Evolutionary conservation across 192 early-diverging fungal species (phyloP), one percentile per base, ranked within the genome.

Genomic region (Coemansia sp.): DNA sequence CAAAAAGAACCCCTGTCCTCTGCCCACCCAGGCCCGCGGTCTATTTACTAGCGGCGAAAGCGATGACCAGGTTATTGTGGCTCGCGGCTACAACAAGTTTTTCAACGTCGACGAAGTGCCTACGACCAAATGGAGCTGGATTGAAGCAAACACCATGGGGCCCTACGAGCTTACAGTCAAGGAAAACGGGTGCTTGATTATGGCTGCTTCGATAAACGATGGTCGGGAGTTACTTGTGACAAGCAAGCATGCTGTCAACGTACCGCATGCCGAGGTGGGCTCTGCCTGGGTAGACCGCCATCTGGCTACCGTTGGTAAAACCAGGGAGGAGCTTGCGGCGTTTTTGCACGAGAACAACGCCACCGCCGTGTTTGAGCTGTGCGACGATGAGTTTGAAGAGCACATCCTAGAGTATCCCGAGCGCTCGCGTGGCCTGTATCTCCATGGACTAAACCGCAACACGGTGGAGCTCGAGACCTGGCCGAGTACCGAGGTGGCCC

Each of bases 71-170:
- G 28, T 15, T 4, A 90, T 98, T 63, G 70, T 83, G 14, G 79
- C 86, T 14, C 80, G 95, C n/a, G 95, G 95, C 23, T 98, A 98
- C 75, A 85, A 98, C 79, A 98, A 98, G 78, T 98, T 98, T 64
- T 98, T 95, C 64, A 95, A 95, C 52, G 35, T 90, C 30, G 69
- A 68, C 11, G 90, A 92, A 43, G 81, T 84, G 11, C 17, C 59
- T 7, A 60, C 53, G 25, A 88, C 87, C 6, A 77, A 72, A 53
- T 85, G 83, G 79, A 49, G 58, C 2, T 74, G 69, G 46, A 63
- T 97, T 23, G 58, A 68, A 25, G 46, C 34, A 2, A 37, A 89
- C 23, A 94, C 93, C 0, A 32, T 46, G 9, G 90, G 89, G 0
- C 95, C 95, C 2, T 98, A 91, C 58, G 88, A 98, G 65, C 70